Percentiles rank a stretch among this genome's conserved stretches.
phyloP scores from a whole-genome alignment of 352 stramenopile genomes.

The Phytophthora crassamura region DNA sequence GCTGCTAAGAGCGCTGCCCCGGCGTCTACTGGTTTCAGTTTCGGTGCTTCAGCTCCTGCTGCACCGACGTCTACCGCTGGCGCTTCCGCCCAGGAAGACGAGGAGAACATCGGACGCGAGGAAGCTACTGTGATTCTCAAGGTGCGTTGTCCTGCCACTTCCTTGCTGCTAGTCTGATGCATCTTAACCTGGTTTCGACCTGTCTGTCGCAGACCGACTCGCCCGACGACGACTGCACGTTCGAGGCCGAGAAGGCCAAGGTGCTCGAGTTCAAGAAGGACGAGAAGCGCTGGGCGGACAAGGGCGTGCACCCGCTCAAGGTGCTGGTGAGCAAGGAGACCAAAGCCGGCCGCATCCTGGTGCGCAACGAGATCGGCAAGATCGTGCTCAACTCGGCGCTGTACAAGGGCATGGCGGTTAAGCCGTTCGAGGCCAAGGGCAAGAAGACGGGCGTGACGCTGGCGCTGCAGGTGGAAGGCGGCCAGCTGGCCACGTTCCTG shows the following conservation, averaged over 20 bases:
- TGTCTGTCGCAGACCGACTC: constrained; percentile 54
- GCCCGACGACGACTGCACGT: constrained; percentile 74
- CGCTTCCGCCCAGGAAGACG: constrained; percentile 60
- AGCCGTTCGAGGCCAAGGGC: constrained; percentile 71
- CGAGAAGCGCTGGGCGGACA: constrained; percentile 90
- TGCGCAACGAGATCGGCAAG: constrained; percentile 89
- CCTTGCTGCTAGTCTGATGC: neutral
- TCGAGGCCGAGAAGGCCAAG: constrained; percentile 82
- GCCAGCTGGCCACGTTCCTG: constrained; percentile 66
- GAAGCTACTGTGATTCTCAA: constrained; percentile 90
- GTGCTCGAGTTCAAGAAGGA: constrained; percentile 89
- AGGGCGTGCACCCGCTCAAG: constrained; percentile 82
- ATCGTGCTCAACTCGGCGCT: constrained; percentile 84
- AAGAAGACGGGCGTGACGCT: constrained; percentile 81
- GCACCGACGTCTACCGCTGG: constrained; percentile 22
- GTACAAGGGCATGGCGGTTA: constrained; percentile 81
- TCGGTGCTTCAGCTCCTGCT: constrained; percentile 26
- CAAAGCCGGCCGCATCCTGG: constrained; percentile 74
- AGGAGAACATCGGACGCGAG: constrained; percentile 84
- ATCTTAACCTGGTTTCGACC: constrained; percentile 4
- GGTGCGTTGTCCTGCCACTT: constrained; percentile 35
- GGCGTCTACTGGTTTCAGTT: constrained; percentile 41
- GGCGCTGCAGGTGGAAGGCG: constrained; percentile 64
- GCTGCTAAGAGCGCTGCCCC: constrained; percentile 23
- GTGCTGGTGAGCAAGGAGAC: constrained; percentile 79